Base-by-base conservation (phyloP, 164 flowering plant species). In the Macadamia integrifolia region DNA sequence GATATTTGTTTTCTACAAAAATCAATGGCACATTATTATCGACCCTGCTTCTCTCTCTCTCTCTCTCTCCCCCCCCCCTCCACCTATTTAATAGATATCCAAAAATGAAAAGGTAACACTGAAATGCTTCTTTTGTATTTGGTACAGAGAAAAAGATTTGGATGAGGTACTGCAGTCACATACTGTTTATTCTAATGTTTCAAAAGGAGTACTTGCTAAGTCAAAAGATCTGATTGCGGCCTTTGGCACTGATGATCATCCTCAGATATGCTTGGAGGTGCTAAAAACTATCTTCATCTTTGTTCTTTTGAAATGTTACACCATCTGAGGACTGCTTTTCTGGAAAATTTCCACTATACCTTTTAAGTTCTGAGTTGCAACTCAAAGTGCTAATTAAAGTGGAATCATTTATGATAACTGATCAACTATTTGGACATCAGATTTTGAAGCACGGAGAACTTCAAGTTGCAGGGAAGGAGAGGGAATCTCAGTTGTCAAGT, bases 161-260 rank as follows among this genome's bases (percentile, higher is more conserved):
- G 98, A 94, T 76, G 99, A 94, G 79, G 99, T 94, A 11, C 73
- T 94, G 79, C 98, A 92, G 79, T 94, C 98, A 1, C 99, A 92
- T 1, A 92, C 86, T 17, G 98, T 94, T 18, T 94, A 92, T 74
- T 75, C 97, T 3, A 94, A 94, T 84, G 99, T 94, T 60, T 92
- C 99, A 3, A 94, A 94, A 82, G 99, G 99, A 62, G 75, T 92
- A 70, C 86, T 94, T 63, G 93, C 97, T 9, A 94, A 92, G 71
- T 84, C 98, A 1, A 89, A 85, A 64, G 98, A 92, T 58, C 76
- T 94, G 74, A 75, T 70, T 0, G 35, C 60, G 12, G 91, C 96
- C 30, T 94, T 94, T 80, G 95, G 90, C 6, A 80, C 83, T 0
- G 97, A 92, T 79, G 94, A 92, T 78, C 91, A 87, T 60, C 67